Evolutionary conservation across 352 stramenopile genomes (phyloP).

Genomic region (Globisporangium canariense): DNA sequence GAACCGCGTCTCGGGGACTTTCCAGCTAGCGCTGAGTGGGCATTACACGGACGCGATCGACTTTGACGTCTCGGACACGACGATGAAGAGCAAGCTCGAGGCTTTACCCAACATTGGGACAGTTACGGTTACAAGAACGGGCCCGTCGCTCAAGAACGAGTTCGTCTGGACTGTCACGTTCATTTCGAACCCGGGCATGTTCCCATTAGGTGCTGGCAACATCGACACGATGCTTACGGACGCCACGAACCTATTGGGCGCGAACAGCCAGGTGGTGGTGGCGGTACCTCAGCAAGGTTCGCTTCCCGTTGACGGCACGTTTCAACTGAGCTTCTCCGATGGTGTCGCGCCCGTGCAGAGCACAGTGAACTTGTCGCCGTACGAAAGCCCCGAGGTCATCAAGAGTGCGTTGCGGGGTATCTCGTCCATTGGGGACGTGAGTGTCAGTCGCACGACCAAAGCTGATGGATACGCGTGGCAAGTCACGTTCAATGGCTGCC

Average conservation of each 20-base stretch:
- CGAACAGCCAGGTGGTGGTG: conserved; percentile 36
- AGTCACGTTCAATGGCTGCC: conserved; percentile 89
- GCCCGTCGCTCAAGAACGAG: conserved; percentile 83
- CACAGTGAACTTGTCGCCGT: conserved; percentile 50
- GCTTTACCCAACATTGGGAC: conserved; percentile 91
- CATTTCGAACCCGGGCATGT: conserved; percentile 89
- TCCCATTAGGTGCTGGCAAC: conserved; percentile 78
- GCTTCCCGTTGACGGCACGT: conserved; percentile 53
- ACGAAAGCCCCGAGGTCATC: conserved; percentile 41
- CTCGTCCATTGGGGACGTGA: conserved; percentile 54
- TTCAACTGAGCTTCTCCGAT: conserved; percentile 49
- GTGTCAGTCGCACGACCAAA: conserved; percentile 53
- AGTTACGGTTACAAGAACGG: conserved; percentile 81
- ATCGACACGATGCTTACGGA: conserved; percentile 48
- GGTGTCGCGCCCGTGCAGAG: conserved; percentile 24
- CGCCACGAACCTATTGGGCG: conserved; percentile 38
- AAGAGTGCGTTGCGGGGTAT: conserved; percentile 47
- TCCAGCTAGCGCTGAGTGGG: conserved; percentile 85
- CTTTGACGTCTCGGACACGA: conserved; percentile 91
- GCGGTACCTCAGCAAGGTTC: conserved; percentile 43
- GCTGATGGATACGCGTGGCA: conserved; percentile 84
- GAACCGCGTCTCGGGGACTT: conserved; percentile 88
- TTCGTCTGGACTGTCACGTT: conserved; percentile 96
- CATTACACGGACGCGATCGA: conserved; percentile 87
- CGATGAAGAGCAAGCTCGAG: conserved; percentile 89